Evolutionary conservation across 2,329 filamentous ascomycete genomes (phyloP).

Genomic region (Xylaria sp.): DNA sequence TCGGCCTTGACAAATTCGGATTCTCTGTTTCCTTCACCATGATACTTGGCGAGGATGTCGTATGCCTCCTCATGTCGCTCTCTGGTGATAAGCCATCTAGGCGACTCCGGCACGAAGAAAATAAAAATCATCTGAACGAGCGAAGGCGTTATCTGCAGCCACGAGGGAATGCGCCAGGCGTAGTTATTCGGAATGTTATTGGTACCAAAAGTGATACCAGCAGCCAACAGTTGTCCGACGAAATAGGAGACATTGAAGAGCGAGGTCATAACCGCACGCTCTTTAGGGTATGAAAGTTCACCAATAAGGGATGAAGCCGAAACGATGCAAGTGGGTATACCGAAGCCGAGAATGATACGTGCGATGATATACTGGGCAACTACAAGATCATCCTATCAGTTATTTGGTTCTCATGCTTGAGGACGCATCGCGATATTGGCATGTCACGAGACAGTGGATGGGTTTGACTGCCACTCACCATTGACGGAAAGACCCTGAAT

Average conservation of each 20-base stretch:
- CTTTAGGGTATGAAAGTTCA: conserved; percentile 56
- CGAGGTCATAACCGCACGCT: conserved; percentile 53
- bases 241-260: conserved; percentile 57
- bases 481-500: conserved; percentile 49
- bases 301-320: conserved; percentile 54
- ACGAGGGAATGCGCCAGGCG: conserved; percentile 42
- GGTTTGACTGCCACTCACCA: conserved; percentile 31
- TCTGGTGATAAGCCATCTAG: conserved; percentile 52
- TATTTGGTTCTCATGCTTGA: neutral
- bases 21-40: conserved; percentile 42
- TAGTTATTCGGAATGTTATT: conserved; percentile 36
- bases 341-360: conserved; percentile 55
- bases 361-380: conserved; percentile 53
- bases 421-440: neutral
- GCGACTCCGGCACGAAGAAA: conserved; percentile 53
- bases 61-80: conserved; percentile 46
- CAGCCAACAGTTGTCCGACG: conserved; percentile 46
- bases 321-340: conserved; percentile 55
- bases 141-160: conserved; percentile 43
- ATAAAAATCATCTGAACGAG: conserved; percentile 38
- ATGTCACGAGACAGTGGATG: neutral
- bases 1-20: conserved; percentile 49
- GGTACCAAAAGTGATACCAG: conserved; percentile 48
- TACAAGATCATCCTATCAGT: conserved; percentile 6
- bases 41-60: conserved; percentile 42